Evolutionary conservation across 768 basidiomycete genomes (phyloP), one percentile per base, ranked within the genome.

Genomic region (Kwoniella dejecticola): DNA sequence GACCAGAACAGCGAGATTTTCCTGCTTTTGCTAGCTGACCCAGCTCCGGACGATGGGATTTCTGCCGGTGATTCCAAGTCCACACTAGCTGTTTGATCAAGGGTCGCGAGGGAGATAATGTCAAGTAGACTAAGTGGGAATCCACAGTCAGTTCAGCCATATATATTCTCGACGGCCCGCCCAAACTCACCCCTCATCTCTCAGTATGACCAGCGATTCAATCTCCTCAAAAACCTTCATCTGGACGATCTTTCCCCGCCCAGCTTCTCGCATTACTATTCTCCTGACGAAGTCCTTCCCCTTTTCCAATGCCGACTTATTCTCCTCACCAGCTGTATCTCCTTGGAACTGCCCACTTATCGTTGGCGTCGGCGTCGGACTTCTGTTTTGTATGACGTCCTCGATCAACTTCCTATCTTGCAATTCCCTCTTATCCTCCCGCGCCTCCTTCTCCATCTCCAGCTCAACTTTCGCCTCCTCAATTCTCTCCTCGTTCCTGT

Each of bases 401-500:
- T 73, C 66, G 11, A 73, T 64, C 26, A 63, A 48, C 44, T 55
- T 66, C 44, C 50, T 27, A 11, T 71, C 71, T 29, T 71, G 64
- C 36, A 31, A 33, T 36, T 69, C 69, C 48, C 65, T 69, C 50
- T 57, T 30, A 15, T 62, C 70, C 40, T 71, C 71, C 31, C 52
- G 44, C 29, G 48, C 45, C 46, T 70, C 73, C 56, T 62, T 64
- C 55, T 69, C 54, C 73, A 75, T 75, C 58, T 70, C 73, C 48
- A 63, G 44, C 27, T 75, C 70, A 11, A 75, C 70, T 49, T 68
- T 66, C 4, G 70, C 56, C 45, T 75, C 73, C n/a, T 60, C 53
- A 15, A 74, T 62, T 50, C 21, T 69, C 66, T 50, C 54, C 59
- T 70, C 60, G 17, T 59, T 56, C 45, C 64, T 42, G 8, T 42